These are phyloP conservation scores for Iodosphaeria phyllophila DNA, from an alignment of 2,329 filamentous ascomycete species.

Conservation along the genomic window DNA sequence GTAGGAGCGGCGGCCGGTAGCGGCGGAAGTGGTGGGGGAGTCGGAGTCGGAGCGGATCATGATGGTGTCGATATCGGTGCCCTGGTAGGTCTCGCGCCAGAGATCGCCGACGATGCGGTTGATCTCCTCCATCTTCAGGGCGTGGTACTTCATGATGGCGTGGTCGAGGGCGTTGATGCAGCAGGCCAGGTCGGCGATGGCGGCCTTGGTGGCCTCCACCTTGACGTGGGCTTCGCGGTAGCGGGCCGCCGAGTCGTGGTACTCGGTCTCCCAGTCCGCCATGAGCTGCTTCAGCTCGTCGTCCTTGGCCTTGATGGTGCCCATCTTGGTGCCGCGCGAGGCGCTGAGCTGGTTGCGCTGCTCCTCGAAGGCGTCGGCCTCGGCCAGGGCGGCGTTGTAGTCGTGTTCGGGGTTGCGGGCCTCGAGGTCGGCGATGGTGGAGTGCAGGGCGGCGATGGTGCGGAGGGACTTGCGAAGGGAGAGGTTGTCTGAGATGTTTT, in stretches of 20 bases:
- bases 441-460: conserved; percentile 45
- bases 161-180: conserved; percentile 77
- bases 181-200: conserved; percentile 72
- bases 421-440: conserved; percentile 58
- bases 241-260: conserved; percentile 60
- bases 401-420: conserved; percentile 68
- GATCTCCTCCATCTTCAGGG: conserved; percentile 95
- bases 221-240: conserved; percentile 82
- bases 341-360: conserved; percentile 52
- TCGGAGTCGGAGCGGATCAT: conserved; percentile 87
- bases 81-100: conserved; percentile 95
- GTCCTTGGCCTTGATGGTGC: conserved; percentile 69
- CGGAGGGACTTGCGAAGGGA: conserved; percentile 61
- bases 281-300: conserved; percentile 56
- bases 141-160: conserved; percentile 93
- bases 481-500: conserved; percentile 77
- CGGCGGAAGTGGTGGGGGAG: conserved; percentile 36
- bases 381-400: conserved; percentile 51
- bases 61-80: conserved; percentile 93
- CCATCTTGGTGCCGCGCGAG: conserved; percentile 56
- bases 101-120: conserved; percentile 88
- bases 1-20: conserved; percentile 60
- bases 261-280: conserved; percentile 68
- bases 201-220: conserved; percentile 80
- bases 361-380: conserved; percentile 49